phyloP scores from a whole-genome alignment of 176 grass and related monocot species.

The Cenchrus americanus region DNA sequence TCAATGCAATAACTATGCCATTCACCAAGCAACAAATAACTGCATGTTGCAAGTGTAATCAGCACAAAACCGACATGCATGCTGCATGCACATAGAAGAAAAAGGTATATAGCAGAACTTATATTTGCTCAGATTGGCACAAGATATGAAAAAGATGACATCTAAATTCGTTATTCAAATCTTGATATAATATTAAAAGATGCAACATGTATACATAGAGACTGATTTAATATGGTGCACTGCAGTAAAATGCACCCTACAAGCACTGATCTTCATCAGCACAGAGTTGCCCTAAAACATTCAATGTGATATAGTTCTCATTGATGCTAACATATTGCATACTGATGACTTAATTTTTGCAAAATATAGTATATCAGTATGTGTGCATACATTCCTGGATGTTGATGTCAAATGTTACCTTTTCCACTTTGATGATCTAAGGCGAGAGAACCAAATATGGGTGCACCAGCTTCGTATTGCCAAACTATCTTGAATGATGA shows the following conservation, averaged over 20 bases:
- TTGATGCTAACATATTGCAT: background rate
- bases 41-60: conserved; percentile 44
- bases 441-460: conserved; percentile 79
- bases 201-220: background rate
- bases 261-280: background rate
- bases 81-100: background rate
- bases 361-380: background rate
- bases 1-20: conserved; percentile 72
- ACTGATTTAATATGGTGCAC: background rate
- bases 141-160: background rate
- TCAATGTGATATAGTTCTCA: conserved; percentile 14
- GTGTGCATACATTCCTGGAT: background rate
- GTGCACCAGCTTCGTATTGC: conserved; percentile 65
- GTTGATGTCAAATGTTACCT: conserved; percentile 42
- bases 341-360: background rate
- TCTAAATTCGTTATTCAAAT: background rate
- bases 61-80: conserved; percentile 28
- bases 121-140: background rate
- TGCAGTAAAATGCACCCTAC: conserved; percentile 3
- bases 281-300: background rate
- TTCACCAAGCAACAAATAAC: conserved; percentile 95
- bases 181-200: background rate
- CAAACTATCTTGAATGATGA: conserved; percentile 57
- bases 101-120: background rate
- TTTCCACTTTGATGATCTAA: conserved; percentile 67